Evolutionary conservation across 345 rosid species (phyloP), one percentile per base, ranked within the genome.

Genomic region (Eucalyptus pumila): DNA sequence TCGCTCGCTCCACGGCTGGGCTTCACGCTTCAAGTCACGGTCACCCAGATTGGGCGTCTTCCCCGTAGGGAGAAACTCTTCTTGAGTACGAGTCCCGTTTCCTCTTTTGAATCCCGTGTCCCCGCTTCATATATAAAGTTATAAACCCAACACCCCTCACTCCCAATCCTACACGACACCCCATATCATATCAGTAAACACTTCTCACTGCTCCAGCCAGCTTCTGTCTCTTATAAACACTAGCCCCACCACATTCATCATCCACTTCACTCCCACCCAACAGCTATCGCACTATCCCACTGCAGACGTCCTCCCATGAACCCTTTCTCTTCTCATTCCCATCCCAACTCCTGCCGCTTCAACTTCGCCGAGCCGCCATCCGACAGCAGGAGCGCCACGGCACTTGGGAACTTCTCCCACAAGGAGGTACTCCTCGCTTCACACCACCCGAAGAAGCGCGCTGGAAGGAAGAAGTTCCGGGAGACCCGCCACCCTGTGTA

Each of bases 401-500:
- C 76, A 9, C 76, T 24, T 9, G 86, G 65, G 42, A 52, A 88
- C 9, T 90, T 92, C 72, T 97, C 96, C 3, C 94, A 95, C 13
- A 94, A 92, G 72, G 93, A 95, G 16, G 87, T 93, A 27, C 89
- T 93, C 91, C 11, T 97, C 58, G 98, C 99, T 14, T 93, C 98
- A 6, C 91, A 94, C 34, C 80, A 91, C 88, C 99, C 97, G 40
- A 96, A 97, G 92, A 96, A 93, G 94, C 91, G 93, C 54, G 97
- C 96, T 0, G 99, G 99, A 23, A 87, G 99, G 89, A 97, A 95
- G 97, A 97, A 97, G 94, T 94, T 96, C 80, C 89, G 93, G 81
- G 99, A 96, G 94, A 96, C 97, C 16, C 92, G 99, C 51, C 99
- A 96, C 88, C 99, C 99, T 5, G 94, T 96, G 87, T 96, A 92